Conservation (phyloP, 2,329 filamentous ascomycete genomes). For the Ophiostoma sp. region DNA sequence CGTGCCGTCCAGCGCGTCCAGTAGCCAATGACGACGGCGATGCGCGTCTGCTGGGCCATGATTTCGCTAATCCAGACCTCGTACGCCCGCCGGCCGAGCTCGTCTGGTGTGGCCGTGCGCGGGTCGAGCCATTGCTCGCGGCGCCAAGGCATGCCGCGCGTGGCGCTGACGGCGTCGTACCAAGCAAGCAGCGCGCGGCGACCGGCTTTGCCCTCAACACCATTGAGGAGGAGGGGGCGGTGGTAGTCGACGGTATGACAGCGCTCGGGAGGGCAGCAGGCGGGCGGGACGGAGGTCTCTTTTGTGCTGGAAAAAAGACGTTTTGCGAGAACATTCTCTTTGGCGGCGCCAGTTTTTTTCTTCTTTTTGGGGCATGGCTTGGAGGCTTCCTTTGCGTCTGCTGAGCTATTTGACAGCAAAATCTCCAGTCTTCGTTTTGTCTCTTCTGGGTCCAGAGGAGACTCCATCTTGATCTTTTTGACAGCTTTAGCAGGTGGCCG, state of each 20-base stretch:
- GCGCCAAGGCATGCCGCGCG: constrained; percentile 55
- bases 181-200: constrained; percentile 44
- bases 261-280: constrained; percentile 31
- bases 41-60: constrained; percentile 63
- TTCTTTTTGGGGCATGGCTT: not conserved
- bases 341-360: not conserved
- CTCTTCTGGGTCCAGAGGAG: not conserved
- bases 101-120: constrained; percentile 16
- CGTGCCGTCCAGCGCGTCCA: constrained; percentile 57
- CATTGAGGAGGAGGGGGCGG: constrained; percentile 45
- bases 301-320: constrained; percentile 13
- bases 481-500: not conserved
- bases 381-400: not conserved
- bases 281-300: not conserved
- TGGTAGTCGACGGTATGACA: constrained; percentile 45
- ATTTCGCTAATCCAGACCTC: constrained; percentile 64
- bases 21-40: constrained; percentile 57
- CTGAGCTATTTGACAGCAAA: not conserved
- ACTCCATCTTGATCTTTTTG: not conserved
- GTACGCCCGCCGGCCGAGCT: constrained; percentile 53
- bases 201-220: constrained; percentile 29
- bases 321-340: not conserved
- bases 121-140: constrained; percentile 51
- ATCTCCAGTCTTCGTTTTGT: not conserved
- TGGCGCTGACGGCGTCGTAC: constrained; percentile 46